Evolutionary conservation across 768 basidiomycete species (phyloP).

Genomic region (Rhizopogon roseolus): DNA sequence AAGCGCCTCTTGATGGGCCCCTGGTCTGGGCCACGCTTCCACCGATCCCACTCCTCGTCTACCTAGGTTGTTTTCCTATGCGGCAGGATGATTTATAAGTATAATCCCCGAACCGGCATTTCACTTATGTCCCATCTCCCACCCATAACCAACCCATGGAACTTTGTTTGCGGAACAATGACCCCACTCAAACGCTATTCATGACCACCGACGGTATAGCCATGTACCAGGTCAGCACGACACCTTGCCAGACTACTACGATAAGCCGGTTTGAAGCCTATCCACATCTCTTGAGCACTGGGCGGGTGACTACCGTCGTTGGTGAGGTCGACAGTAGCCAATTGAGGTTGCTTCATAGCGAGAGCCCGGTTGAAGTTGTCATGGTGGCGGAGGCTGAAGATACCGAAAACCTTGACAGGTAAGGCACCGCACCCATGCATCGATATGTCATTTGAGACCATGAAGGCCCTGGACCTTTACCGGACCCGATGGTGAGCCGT

Average conservation of each 20-base stretch:
- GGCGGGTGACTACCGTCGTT: conserved; percentile 29
- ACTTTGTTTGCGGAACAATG: conserved; percentile 24
- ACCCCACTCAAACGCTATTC: conserved; percentile 32
- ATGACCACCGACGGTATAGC: conserved; percentile 28
- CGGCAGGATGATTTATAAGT: background rate
- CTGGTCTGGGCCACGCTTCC: background rate
- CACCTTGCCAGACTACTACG: conserved; percentile 2
- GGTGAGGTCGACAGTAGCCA: conserved; percentile 27
- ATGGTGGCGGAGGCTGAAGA: conserved; percentile 7
- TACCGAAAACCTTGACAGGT: conserved; percentile 15
- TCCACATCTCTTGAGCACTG: conserved; percentile 13
- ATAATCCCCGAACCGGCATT: background rate
- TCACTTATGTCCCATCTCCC: background rate
- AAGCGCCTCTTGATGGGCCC: background rate
- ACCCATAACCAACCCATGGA: background rate
- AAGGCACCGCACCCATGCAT: conserved; percentile 1
- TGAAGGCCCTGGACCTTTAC: conserved; percentile 34
- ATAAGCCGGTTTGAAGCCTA: conserved; percentile 20
- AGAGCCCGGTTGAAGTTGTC: conserved; percentile 6
- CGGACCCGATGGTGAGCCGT: conserved; percentile 28
- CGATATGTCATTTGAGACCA: background rate
- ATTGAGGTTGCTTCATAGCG: conserved; percentile 17
- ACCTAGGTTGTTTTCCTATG: too few relatives aligned
- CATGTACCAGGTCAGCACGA: conserved; percentile 30
- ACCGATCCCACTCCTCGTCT: background rate